Percentiles rank a stretch among this genome's conserved stretches.
These are phyloP conservation scores for Coemansia sp. DNA, from an alignment of 192 early-diverging fungal genomes.

Conservation along the genomic window DNA sequence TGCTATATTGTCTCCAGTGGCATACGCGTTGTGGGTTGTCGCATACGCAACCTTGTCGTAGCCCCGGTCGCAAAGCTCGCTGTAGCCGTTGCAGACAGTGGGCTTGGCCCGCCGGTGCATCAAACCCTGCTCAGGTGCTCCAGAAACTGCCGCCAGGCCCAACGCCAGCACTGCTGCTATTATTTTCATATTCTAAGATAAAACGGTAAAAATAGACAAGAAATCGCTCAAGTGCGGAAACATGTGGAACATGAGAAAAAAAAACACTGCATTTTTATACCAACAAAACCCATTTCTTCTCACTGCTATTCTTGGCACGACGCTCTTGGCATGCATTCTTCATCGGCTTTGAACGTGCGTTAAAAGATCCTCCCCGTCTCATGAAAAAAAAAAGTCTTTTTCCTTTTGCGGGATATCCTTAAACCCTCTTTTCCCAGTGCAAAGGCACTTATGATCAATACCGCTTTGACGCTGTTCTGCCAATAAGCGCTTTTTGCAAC, in stretches of 20 bases:
- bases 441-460: too few species aligned
- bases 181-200: neutral
- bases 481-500: too few species aligned
- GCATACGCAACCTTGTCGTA: slow-evolving; percentile 65
- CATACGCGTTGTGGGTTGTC: slow-evolving; percentile 75
- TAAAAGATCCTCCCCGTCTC: too few species aligned
- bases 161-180: slow-evolving; percentile 4
- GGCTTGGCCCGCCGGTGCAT: slow-evolving; percentile 4
- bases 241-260: slow-evolving; percentile 3
- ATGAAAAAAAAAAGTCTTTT: too few species aligned
- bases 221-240: neutral
- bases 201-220: slow-evolving; percentile 1
- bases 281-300: neutral
- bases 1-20: slow-evolving; percentile 52
- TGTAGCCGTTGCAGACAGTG: slow-evolving; percentile 64
- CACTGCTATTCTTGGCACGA: too few species aligned
- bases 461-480: too few species aligned
- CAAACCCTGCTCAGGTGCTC: too few species aligned
- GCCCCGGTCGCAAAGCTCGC: slow-evolving; percentile 60
- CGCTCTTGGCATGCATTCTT: too few species aligned
- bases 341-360: too few species aligned
- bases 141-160: neutral
- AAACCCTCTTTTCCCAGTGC: too few species aligned
- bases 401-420: too few species aligned
- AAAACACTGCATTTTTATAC: neutral